A percentile compares a stretch with the other conserved stretches of the same genome.
phyloP scores from a whole-genome alignment of 2,329 filamentous ascomycete species.

The Hymenoscyphus repandus region DNA sequence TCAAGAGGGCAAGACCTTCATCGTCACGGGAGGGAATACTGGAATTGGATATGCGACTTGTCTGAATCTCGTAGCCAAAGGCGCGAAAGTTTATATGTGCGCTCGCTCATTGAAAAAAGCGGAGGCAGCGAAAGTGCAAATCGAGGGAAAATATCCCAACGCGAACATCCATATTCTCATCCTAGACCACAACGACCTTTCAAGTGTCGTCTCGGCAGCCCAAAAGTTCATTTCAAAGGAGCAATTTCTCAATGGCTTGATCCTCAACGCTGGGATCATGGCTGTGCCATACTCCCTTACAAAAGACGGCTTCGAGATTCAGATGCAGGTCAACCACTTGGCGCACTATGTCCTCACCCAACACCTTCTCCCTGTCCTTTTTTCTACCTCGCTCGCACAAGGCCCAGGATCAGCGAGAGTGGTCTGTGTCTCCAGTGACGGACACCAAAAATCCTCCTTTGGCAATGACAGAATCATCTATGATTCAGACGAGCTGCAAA shows the following conservation, averaged over 20 bases:
- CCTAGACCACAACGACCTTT: conserved; percentile 25
- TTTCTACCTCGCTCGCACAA: conserved; percentile 11
- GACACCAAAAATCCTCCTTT: conserved; percentile 12
- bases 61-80: conserved; percentile 43
- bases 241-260: conserved; percentile 35
- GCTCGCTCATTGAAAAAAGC: conserved; percentile 36
- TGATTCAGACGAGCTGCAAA: conserved; percentile 5
- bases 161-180: conserved; percentile 39
- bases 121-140: conserved; percentile 34
- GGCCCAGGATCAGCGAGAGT: conserved; percentile 13
- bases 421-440: conserved; percentile 13
- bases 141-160: conserved; percentile 34
- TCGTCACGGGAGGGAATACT: conserved; percentile 38
- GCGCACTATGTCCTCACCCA: conserved; percentile 29
- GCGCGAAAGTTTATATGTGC: conserved; percentile 46
- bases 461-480: conserved; percentile 11
- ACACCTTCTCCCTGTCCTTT: conserved; percentile 12
- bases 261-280: conserved; percentile 43
- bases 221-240: conserved; percentile 29
- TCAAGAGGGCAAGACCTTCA: conserved; percentile 33
- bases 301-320: conserved; percentile 31
- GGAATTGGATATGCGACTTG: conserved; percentile 41
- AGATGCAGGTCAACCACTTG: conserved; percentile 33
- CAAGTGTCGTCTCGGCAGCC: conserved; percentile 26
- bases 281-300: conserved; percentile 31